Percentiles rank a stretch among this genome's conserved stretches.
Evolutionary conservation across 805 yeast species (phyloP).

Genomic region (Hanseniaspora vineae): DNA sequence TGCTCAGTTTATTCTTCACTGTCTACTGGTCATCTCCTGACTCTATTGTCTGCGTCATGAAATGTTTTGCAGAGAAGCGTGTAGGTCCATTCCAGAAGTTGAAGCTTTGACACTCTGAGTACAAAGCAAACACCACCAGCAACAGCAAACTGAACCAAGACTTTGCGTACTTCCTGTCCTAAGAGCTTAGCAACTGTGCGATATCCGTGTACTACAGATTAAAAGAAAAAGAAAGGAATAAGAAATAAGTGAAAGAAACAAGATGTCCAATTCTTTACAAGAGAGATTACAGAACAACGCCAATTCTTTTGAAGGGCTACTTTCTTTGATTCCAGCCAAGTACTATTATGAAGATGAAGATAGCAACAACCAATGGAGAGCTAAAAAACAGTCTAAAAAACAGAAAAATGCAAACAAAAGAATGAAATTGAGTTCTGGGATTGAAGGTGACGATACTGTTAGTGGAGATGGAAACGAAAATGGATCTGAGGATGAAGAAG

Average conservation of each 20-base stretch:
- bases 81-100: no score
- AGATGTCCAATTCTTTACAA: constrained; percentile 48
- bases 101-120: no score
- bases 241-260: background rate
- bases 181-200: no score
- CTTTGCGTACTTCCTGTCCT: no score
- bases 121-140: no score
- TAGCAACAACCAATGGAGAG: constrained; percentile 67
- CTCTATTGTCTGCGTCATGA: background rate
- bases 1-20: background rate
- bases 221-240: background rate
- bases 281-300: constrained; percentile 72
- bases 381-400: constrained; percentile 59
- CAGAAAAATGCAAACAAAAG: constrained; percentile 49
- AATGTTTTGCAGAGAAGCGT: no score
- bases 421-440: constrained; percentile 64
- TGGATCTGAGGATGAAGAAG: constrained; percentile 10
- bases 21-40: background rate
- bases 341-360: constrained; percentile 82
- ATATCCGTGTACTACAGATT: background rate
- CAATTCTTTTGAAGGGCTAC: constrained; percentile 73
- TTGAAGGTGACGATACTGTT: constrained; percentile 26
- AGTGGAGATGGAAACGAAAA: constrained; percentile 11
- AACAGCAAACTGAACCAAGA: no score
- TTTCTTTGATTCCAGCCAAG: constrained; percentile 87